Base-by-base conservation (phyloP, 164 flowering plant species). In the Stephania yunnanensis region DNA sequence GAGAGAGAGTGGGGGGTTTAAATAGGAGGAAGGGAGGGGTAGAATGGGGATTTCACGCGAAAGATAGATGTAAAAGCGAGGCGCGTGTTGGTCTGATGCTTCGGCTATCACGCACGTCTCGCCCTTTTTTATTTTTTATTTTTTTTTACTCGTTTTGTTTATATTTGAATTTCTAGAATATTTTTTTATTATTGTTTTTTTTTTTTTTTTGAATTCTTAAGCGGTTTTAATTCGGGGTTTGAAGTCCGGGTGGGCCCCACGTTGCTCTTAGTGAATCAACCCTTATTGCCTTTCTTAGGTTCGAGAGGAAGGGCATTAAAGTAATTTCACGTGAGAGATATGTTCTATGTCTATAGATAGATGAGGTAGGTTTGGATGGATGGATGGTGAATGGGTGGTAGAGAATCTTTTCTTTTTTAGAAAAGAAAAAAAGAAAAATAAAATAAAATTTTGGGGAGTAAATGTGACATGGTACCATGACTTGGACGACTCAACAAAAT, bases 21-120 rank as follows among this genome's bases (percentile, higher is more conserved):
- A 68, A 78, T 22, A 66, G 20, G 17, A 15, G 61, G 30, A 12
- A 15, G 66, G 66, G 25, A 70, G 7, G 5, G 25, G 31, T 4
- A 45, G 46, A 7, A 30, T 7, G 48, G 22, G 64, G 46, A 52
- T 15, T 53, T 29, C 61, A 30, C 13, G 17, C 5, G n/a, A 61
- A 6, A 61, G 66, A 46, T 45, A 58, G 63, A 70, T 58, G 31
- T 46, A 36, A 58, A 25, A 58, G 10, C 69, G 19, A 74, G 85
- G 84, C 84, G 86, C 86, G 87, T 84, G 89, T 85, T 71, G 75
- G 45, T 70, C 76, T 75, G 80, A 80, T 76, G 73, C 85, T 78
- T 81, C 70, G 85, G 80, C 73, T 79, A 81, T 88, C 91, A 84
- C 89, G 89, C 87, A 84, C 78, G 81, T 80, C 85, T 86, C 75